A percentile compares a stretch with the other conserved stretches of the same genome.
Conservation (phyloP, 2,329 filamentous ascomycete species). For the Claviceps paspali region DNA sequence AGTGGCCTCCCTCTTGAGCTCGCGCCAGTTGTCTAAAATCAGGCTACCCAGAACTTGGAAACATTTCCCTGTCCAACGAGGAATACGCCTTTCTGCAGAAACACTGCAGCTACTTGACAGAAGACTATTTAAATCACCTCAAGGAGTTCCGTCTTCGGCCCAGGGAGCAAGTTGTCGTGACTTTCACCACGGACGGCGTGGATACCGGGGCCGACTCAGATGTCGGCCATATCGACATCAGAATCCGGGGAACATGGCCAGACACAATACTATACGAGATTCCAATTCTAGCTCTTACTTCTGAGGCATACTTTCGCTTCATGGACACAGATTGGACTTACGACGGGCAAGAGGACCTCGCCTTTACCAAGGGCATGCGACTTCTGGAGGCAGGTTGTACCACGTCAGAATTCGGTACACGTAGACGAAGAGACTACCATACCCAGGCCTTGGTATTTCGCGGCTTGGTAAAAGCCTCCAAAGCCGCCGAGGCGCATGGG, state of each 20-base stretch:
- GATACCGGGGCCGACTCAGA: conserved; percentile 49
- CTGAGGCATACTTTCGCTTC: conserved; percentile 95
- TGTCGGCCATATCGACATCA: conserved; percentile 60
- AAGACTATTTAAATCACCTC: conserved; percentile 68
- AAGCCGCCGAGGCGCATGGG: conserved; percentile 49
- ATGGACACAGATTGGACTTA: conserved; percentile 89
- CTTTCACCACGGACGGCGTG: conserved; percentile 41
- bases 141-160: conserved; percentile 70
- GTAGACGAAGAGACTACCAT: conserved; percentile 81
- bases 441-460: conserved; percentile 86
- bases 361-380: conserved; percentile 63
- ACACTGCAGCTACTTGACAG: conserved; percentile 66
- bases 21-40: not conserved
- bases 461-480: conserved; percentile 65
- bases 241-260: conserved; percentile 71
- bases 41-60: conserved; percentile 52
- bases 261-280: conserved; percentile 98
- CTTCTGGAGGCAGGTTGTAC: conserved; percentile 72
- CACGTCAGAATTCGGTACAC: conserved; percentile 87
- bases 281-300: conserved; percentile 77
- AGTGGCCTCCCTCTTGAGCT: conserved; percentile 12
- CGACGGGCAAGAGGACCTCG: conserved; percentile 70
- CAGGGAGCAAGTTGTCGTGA: conserved; percentile 59
- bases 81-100: conserved; percentile 66
- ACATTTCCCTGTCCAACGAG: conserved; percentile 62